phyloP scores from a whole-genome alignment of 257 asterid genomes.

The Thymus quinquecostatus region DNA sequence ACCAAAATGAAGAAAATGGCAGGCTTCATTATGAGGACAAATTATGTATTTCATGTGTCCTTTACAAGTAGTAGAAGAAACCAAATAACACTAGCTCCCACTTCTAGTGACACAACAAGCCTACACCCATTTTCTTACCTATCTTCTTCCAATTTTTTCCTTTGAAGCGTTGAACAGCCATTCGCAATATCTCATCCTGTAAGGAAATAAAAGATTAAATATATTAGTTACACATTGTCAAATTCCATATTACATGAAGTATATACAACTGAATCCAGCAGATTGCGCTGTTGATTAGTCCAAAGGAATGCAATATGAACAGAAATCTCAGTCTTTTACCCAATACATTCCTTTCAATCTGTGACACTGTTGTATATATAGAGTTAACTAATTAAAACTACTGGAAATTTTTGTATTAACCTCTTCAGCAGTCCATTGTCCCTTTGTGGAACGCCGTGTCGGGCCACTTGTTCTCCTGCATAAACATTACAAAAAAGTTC shows the following conservation, averaged over 20 bases:
- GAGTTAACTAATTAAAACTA: too few species aligned
- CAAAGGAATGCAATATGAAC: background rate
- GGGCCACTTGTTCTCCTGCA: conserved; percentile 95
- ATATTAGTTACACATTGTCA: too few species aligned
- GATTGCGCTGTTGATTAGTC: too few species aligned
- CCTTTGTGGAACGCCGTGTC: conserved; percentile 97
- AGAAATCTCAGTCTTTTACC: too few species aligned
- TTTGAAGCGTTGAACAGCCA: conserved; percentile 86
- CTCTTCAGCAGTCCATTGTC: conserved; percentile 98
- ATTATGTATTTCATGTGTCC: too few species aligned
- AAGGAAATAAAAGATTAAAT: conserved; percentile 29
- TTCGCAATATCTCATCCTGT: conserved; percentile 84
- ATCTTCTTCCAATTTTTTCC: conserved; percentile 98
- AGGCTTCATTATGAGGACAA: too few species aligned
- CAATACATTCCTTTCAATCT: too few species aligned
- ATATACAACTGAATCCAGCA: too few species aligned
- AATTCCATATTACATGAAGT: too few species aligned
- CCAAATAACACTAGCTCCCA: conserved; percentile 13
- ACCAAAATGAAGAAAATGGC: too few species aligned
- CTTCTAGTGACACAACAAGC: conserved; percentile 29
- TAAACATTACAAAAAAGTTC: conserved; percentile 24
- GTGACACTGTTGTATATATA: too few species aligned
- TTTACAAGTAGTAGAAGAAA: conserved; percentile 18
- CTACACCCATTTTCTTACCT: conserved; percentile 52
- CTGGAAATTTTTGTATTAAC: conserved; percentile 42